Percentiles rank a stretch among this genome's conserved stretches.
Conservation (phyloP, 1,139 yeast species). For the Suhomyces ambrosiae region DNA sequence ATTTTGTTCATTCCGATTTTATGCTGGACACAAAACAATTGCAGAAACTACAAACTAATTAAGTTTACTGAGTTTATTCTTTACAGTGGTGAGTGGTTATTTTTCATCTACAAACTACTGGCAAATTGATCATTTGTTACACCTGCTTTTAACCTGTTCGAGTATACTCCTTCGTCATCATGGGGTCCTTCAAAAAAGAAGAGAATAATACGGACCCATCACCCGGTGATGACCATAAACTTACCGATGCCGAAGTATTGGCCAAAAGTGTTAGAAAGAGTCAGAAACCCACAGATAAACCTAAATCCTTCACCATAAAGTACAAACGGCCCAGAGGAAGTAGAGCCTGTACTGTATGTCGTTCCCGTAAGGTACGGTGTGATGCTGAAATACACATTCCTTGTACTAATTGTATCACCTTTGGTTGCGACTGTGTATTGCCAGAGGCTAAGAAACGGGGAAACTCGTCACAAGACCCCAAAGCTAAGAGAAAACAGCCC, state of each 20-base stretch:
- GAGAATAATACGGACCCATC: neutral
- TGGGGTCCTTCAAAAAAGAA: conserved; percentile 7
- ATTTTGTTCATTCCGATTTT: no score
- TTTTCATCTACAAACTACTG: no score
- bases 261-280: conserved; percentile 12
- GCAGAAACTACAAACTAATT: no score
- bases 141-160: no score
- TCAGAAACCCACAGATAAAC: conserved; percentile 31
- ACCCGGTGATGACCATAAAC: neutral
- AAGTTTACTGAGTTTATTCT: no score
- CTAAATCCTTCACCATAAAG: conserved; percentile 52
- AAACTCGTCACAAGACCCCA: conserved; percentile 26
- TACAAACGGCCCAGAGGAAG: conserved; percentile 55
- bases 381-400: conserved; percentile 70
- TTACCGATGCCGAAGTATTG: conserved; percentile 11
- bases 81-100: no score
- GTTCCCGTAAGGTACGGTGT: conserved; percentile 73
- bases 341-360: conserved; percentile 60
- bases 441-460: conserved; percentile 60
- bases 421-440: conserved; percentile 70
- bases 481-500: conserved; percentile 22
- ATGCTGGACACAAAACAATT: no score
- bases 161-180: neutral
- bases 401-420: conserved; percentile 75
- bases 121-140: no score